Evolutionary conservation across 257 asterid genomes (phyloP), one percentile per base, ranked within the genome.

Genomic region (Leonotis leonurus): DNA sequence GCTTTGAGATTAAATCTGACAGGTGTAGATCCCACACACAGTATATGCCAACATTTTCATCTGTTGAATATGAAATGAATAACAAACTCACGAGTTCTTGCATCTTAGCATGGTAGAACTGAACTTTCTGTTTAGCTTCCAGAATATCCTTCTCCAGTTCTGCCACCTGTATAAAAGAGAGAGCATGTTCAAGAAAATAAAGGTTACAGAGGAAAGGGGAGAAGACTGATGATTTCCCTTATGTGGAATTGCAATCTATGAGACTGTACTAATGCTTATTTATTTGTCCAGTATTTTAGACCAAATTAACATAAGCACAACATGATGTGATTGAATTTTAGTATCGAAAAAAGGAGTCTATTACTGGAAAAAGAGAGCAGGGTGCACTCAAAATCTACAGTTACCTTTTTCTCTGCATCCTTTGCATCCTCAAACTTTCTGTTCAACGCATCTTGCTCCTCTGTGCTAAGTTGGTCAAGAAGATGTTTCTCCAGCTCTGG

Each of bases 111-210:
- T 83, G 99, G 79, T 73, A 93, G 81, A 80, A 89, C 65, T 87
- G 91, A 81, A 73, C 77, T 80, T 93, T 93, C 75, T 85, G 93
- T 73, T 75, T 89, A 55, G 99, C 94, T 68, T 89, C 97, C 41
- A 71, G 44, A 26, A 93, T 93, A 29, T 90, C 99, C 83, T 93
- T 93, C 77, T 93, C 99, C 83, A 89, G 81, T 69, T 93, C 99
- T 12, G 77, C 79, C 44, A 93, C 99, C 99, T 92, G 89, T 72
- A 74, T 53, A 61, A 39, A 64, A 60, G 39, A 43, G 37, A 41
- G 36, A 41, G 36, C 21, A 61, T 64, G 29, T n/a, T 20, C 9
- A 9, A 55, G 48, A 71, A 51, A 48, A n/a, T n/a, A n/a, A n/a
- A n/a, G n/a, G n/a, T n/a, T n/a, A n/a, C n/a, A 6, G 7, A 52